These are phyloP conservation scores for Periconia sp. DNA, from an alignment of 2,329 filamentous ascomycete genomes.

Conservation along the genomic window DNA sequence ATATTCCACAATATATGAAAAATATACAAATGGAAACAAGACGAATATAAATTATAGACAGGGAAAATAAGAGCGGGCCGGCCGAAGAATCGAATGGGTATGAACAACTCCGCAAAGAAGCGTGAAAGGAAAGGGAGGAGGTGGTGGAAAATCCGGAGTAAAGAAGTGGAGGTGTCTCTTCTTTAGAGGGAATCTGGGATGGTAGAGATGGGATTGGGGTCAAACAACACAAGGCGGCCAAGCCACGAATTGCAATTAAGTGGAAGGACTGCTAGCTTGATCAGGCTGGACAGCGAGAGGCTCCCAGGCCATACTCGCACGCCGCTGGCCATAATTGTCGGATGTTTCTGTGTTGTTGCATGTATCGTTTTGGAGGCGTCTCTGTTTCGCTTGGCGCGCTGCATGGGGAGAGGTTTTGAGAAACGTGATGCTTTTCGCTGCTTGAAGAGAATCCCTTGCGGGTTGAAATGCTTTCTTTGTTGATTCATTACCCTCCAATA, in stretches of 20 bases:
- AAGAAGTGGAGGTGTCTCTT: slow-evolving; percentile 1
- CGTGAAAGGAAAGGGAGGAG: not conserved
- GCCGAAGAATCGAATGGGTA: slow-evolving; percentile 18
- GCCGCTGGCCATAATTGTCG: slow-evolving; percentile 20
- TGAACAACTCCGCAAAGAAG: slow-evolving; percentile 3
- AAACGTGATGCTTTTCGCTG: not conserved
- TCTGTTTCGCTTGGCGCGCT: slow-evolving; percentile 25
- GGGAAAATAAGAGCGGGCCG: slow-evolving; percentile 23
- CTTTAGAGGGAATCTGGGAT: not conserved
- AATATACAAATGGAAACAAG: slow-evolving; percentile 13
- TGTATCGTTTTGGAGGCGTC: slow-evolving; percentile 11
- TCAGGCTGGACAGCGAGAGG: slow-evolving; percentile 18
- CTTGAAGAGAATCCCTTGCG: not conserved
- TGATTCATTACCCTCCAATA: too few species aligned
- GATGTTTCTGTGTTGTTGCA: slow-evolving; percentile 29
- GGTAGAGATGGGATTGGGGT: not conserved
- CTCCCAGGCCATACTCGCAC: not conserved
- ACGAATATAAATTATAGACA: slow-evolving; percentile 10
- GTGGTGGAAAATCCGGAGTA: slow-evolving; percentile 5
- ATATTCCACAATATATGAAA: slow-evolving; percentile 12
- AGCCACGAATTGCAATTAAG: slow-evolving; percentile 8
- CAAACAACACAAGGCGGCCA: slow-evolving; percentile 22
- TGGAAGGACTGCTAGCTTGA: slow-evolving; percentile 16
- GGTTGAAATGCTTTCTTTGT: too few species aligned
- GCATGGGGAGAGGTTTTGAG: not conserved